These are phyloP conservation scores for Backusella sp. DNA, from an alignment of 192 early-diverging fungal species.

Conservation along the genomic window DNA sequence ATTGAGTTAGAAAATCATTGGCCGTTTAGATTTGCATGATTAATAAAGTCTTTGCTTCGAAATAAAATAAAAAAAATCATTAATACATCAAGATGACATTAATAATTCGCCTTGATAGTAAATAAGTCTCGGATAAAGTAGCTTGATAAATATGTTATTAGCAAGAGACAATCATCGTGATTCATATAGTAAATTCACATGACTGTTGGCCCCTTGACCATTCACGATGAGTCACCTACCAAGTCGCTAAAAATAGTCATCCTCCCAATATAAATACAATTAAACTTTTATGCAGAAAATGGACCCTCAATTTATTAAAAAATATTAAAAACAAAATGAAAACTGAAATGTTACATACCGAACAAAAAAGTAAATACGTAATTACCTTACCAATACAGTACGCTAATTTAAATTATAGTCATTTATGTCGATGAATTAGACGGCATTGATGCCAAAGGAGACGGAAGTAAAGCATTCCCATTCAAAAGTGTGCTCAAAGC, in stretches of 20 bases:
- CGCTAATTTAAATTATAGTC: too few species aligned
- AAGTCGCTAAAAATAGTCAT: background rate
- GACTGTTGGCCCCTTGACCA: background rate
- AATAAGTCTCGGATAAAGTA: background rate
- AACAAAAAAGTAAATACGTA: background rate
- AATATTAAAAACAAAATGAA: background rate
- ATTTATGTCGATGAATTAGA: conserved; percentile 78
- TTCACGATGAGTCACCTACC: background rate
- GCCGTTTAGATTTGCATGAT: too few species aligned
- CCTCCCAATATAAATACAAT: background rate
- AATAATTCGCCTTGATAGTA: background rate
- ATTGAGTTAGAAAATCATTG: too few species aligned
- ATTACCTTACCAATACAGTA: background rate
- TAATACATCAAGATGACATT: too few species aligned
- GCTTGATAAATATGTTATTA: background rate
- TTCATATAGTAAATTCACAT: background rate
- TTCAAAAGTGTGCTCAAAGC: conserved; percentile 77
- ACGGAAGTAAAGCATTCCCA: conserved; percentile 71
- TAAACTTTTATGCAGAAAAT: background rate
- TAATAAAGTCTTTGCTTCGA: too few species aligned
- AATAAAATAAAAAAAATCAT: too few species aligned
- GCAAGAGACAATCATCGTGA: background rate
- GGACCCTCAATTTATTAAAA: background rate
- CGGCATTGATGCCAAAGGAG: conserved; percentile 79
- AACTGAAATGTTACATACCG: background rate